These are phyloP conservation scores for Teratosphaeria zuluensis DNA, from an alignment of 2,329 filamentous ascomycete species.

Conservation along the genomic window DNA sequence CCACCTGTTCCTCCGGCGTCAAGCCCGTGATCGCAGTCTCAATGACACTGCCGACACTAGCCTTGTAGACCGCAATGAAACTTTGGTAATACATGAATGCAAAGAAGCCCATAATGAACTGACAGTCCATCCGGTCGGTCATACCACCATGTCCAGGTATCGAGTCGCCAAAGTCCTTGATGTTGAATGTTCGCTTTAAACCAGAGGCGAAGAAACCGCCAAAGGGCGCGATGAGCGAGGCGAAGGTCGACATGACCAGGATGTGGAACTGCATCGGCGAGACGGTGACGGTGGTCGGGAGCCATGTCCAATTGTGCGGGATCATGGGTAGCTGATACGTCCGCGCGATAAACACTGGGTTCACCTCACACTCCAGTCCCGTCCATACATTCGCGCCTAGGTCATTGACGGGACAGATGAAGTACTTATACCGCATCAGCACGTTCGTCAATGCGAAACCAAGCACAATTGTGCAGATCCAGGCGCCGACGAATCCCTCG, in stretches of 20 bases:
- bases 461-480: conserved; percentile 88
- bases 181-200: conserved; percentile 96
- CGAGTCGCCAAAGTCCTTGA: conserved; percentile 98
- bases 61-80: conserved; percentile 85
- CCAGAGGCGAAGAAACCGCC: conserved; percentile 97
- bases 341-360: conserved; percentile 79
- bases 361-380: conserved; percentile 78
- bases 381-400: conserved; percentile 89
- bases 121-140: conserved; percentile 98
- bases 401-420: conserved; percentile 95
- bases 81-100: conserved; percentile 95
- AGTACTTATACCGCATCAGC: conserved; percentile 87
- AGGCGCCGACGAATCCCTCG: conserved; percentile 87
- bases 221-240: conserved; percentile 92
- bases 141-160: conserved; percentile 97
- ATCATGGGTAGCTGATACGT: conserved; percentile 57
- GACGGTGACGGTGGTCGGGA: conserved; percentile 62
- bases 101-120: conserved; percentile 99
- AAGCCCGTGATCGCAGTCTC: conserved; percentile 88
- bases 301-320: conserved; percentile 55
- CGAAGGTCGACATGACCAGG: conserved; percentile 81
- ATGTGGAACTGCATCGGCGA: conserved; percentile 92
- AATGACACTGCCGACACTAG: conserved; percentile 75
- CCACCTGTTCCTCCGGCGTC: conserved; percentile 77
- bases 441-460: conserved; percentile 73